phyloP scores from a whole-genome alignment of 73 alveolate genomes.

The Paramecium bursaria region DNA sequence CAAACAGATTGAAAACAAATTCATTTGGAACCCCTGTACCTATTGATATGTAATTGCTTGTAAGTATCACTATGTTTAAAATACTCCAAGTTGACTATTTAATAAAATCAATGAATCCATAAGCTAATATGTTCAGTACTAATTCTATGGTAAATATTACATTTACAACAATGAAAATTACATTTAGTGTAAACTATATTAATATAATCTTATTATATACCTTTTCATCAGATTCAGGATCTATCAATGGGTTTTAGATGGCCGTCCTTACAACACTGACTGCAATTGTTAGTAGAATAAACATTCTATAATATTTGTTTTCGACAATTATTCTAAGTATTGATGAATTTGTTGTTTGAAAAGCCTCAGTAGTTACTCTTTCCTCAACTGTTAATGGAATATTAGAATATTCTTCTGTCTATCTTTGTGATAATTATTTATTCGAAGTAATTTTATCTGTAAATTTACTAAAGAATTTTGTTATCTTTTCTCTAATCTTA shows the following conservation, averaged over 20 bases:
- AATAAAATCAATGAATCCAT: conserved; percentile 7
- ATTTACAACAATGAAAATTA: neutral
- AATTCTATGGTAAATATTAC: conserved; percentile 8
- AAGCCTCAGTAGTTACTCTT: too few relatives aligned
- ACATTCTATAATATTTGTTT: conserved; percentile 21
- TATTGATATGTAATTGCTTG: neutral
- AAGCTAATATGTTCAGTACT: neutral
- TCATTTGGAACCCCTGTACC: conserved; percentile 14
- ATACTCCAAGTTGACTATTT: conserved; percentile 8
- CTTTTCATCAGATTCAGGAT: conserved; percentile 14
- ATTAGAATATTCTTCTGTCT: too few relatives aligned
- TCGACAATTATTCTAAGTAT: conserved; percentile 7
- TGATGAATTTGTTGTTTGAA: too few relatives aligned
- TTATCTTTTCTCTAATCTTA: too few relatives aligned
- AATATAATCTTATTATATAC: neutral
- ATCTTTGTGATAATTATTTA: too few relatives aligned
- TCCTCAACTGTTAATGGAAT: too few relatives aligned
- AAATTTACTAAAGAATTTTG: neutral
- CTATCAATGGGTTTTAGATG: conserved; percentile 22
- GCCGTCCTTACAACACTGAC: conserved; percentile 39
- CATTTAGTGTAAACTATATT: conserved; percentile 7
- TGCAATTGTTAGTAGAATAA: neutral
- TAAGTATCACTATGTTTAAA: neutral
- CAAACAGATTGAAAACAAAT: conserved; percentile 22
- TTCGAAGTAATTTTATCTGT: neutral